Evolutionary conservation across 2,329 filamentous ascomycete species (phyloP).

Genomic region (Colletotrichum lentis): DNA sequence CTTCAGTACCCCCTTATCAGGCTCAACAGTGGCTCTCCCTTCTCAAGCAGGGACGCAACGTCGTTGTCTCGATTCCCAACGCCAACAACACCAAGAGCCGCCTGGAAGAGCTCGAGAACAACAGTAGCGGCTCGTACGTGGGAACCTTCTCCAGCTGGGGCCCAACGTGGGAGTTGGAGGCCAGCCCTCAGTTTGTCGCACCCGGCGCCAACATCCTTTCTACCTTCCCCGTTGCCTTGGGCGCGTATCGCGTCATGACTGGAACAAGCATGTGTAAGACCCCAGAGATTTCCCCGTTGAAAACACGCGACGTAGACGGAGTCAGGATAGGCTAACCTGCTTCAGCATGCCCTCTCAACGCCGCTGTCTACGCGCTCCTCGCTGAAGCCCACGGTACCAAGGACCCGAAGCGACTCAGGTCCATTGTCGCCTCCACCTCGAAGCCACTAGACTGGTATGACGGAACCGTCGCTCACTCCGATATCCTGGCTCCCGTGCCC

Average conservation of each 20-base stretch:
- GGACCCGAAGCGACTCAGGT: conserved; percentile 59
- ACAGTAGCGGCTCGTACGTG: conserved; percentile 45
- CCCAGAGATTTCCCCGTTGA: conserved; percentile 26
- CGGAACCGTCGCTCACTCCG: conserved; percentile 45
- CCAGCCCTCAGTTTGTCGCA: conserved; percentile 63
- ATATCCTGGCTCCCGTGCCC: conserved; percentile 60
- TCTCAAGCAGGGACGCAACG: background rate
- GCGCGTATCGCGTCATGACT: conserved; percentile 62
- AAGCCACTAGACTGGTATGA: conserved; percentile 60
- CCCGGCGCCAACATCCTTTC: conserved; percentile 67
- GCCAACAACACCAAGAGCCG: conserved; percentile 31
- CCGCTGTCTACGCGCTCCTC: conserved; percentile 63
- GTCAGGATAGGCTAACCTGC: background rate
- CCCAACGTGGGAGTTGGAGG: conserved; percentile 65
- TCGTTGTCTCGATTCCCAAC: conserved; percentile 14
- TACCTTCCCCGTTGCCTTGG: conserved; percentile 59
- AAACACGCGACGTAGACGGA: background rate
- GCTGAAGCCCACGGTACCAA: conserved; percentile 59
- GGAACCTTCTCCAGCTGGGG: conserved; percentile 67
- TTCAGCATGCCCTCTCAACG: conserved; percentile 59
- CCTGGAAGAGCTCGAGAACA: conserved; percentile 27
- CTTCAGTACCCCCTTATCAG: conserved; percentile 22
- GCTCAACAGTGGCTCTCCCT: conserved; percentile 23
- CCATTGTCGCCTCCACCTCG: conserved; percentile 58
- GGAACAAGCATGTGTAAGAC: conserved; percentile 64